A percentile compares a stretch with the other conserved stretches of the same genome.
These are phyloP conservation scores for Zelopaecilomyces penicillatus DNA, from an alignment of 2,329 filamentous ascomycete species.

Conservation along the genomic window DNA sequence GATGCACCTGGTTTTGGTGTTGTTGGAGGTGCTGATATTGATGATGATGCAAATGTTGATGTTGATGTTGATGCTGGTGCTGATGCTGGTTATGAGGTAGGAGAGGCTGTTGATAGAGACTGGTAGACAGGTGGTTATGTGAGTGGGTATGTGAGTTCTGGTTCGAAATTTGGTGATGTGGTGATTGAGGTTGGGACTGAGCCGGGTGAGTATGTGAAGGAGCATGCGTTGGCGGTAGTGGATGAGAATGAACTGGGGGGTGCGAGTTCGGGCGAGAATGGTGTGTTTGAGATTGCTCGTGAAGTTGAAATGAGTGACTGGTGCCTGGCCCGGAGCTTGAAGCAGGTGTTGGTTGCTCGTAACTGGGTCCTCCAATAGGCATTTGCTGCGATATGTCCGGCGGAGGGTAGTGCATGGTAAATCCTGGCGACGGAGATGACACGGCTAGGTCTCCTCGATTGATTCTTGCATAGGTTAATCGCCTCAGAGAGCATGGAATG, in stretches of 20 bases:
- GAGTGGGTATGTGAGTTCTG: no score
- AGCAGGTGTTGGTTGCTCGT: conserved; percentile 15
- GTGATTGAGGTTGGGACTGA: conserved; percentile 7
- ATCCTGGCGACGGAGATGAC: not conserved
- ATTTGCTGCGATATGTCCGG: conserved; percentile 25
- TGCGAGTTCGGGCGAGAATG: conserved; percentile 15
- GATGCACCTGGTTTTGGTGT: conserved; percentile 3
- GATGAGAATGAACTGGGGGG: conserved; percentile 11
- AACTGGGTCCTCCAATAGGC: conserved; percentile 18
- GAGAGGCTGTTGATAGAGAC: conserved; percentile 13
- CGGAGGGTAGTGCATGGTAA: conserved; percentile 16
- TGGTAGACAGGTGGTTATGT: conserved; percentile 1
- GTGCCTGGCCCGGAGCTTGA: conserved; percentile 12
- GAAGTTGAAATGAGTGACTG: conserved; percentile 11
- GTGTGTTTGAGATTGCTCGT: conserved; percentile 9
- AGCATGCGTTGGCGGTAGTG: conserved; percentile 10
- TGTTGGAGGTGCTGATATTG: conserved; percentile 8
- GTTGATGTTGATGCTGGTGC: conserved; percentile 18
- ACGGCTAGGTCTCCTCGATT: no score
- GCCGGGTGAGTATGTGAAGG: conserved; percentile 8
- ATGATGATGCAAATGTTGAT: conserved; percentile 2
- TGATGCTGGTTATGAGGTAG: no score
- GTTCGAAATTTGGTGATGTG: no score
- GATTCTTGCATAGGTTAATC: no score
- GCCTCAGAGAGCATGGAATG: no score